A percentile compares a stretch with the other conserved stretches of the same genome.
phyloP scores from a whole-genome alignment of 2,329 filamentous ascomycete species.

The Aspergillus pseudoterreus region DNA sequence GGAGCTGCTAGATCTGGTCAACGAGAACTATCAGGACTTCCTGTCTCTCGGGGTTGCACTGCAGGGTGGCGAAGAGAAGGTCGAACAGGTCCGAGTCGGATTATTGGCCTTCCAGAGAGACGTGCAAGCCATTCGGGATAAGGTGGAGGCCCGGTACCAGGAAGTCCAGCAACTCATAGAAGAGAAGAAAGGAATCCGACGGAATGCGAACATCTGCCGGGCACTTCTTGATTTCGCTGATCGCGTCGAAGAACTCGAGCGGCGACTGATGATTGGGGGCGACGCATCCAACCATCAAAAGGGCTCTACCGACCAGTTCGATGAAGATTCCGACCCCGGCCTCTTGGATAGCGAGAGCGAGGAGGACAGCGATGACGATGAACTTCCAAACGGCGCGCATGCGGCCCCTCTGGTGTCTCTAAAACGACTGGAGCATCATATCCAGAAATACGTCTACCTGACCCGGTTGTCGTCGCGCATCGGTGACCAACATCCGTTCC shows the following conservation, averaged over 20 bases:
- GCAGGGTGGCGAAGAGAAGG: constrained; percentile 81
- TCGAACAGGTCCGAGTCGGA: constrained; percentile 85
- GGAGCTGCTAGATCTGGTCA: constrained; percentile 91
- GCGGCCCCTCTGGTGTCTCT: constrained; percentile 31
- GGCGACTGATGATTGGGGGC: constrained; percentile 64
- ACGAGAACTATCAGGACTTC: constrained; percentile 91
- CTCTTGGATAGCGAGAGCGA: constrained; percentile 32
- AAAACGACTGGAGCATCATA: constrained; percentile 53
- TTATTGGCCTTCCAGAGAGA: constrained; percentile 81
- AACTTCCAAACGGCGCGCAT: constrained; percentile 36
- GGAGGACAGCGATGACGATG: constrained; percentile 36
- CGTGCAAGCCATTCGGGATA: constrained; percentile 67
- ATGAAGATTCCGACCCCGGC: constrained; percentile 35
- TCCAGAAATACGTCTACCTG: constrained; percentile 57
- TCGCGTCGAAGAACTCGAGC: constrained; percentile 58
- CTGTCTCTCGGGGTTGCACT: constrained; percentile 76
- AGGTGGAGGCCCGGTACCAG: constrained; percentile 59
- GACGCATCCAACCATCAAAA: constrained; percentile 16
- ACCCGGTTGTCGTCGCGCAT: constrained; percentile 49
- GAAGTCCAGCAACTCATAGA: constrained; percentile 61
- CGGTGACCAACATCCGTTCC: constrained; percentile 60
- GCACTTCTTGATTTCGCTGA: constrained; percentile 44
- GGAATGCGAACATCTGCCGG: constrained; percentile 60
- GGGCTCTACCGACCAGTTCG: constrained; percentile 16
- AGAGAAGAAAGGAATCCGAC: constrained; percentile 64